Conservation (phyloP, 306 rosid genomes). For the peach (Prunus persica) region Prunus_persica_NCBIv2 NC_034010.1:22219001-22219500, state of each 20-base stretch:
- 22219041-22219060: conserved; percentile 59
- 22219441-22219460: conserved; percentile 67
- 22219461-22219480: conserved; percentile 63
- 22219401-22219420: neutral
- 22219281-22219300: conserved; percentile 12
- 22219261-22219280: conserved; percentile 32
- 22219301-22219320: conserved; percentile 5
- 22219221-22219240: conserved; percentile 59
- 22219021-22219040: conserved; percentile 51
- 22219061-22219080: conserved; percentile 67
- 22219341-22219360: conserved; percentile 2
- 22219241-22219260: conserved; percentile 88
- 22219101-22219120: conserved; percentile 9
- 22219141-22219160: conserved; percentile 48
- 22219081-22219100: conserved; percentile 42
- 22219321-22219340: conserved; percentile 9
- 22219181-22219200: neutral
- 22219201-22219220: neutral
- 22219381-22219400: conserved; percentile 5
- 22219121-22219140: conserved; percentile 15
- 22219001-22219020: conserved; percentile 50
- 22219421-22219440: conserved; percentile 12
- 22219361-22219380: neutral
- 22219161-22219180: conserved; percentile 58
- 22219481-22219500: conserved; percentile 61